phyloP scores from a whole-genome alignment of 2,329 filamentous ascomycete genomes.

The Trematosphaeria pertusa region DNA sequence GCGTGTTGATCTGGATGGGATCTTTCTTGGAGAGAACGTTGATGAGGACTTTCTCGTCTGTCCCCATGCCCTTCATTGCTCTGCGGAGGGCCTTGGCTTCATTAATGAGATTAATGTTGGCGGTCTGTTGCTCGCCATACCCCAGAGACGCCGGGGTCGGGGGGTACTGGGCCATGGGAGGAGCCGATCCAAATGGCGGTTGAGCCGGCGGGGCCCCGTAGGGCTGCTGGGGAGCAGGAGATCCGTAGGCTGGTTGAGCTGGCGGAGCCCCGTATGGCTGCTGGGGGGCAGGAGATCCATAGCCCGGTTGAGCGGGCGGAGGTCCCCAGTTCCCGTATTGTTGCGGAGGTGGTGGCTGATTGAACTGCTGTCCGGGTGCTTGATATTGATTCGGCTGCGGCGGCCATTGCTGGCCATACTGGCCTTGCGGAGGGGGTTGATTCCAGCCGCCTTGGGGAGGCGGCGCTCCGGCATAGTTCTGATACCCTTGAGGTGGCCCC shows the following conservation, averaged over 20 bases:
- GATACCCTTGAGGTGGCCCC: slow-evolving; percentile 18
- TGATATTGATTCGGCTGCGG: slow-evolving; percentile 5
- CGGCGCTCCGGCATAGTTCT: slow-evolving; percentile 10
- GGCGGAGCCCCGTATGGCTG: slow-evolving; percentile 24
- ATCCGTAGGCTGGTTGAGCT: slow-evolving; percentile 30
- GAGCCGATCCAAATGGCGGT: slow-evolving; percentile 48
- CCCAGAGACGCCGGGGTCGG: slow-evolving; percentile 65
- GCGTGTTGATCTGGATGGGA: slow-evolving; percentile 73
- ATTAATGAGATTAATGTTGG: slow-evolving; percentile 66
- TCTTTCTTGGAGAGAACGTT: slow-evolving; percentile 73
- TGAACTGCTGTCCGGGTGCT: too few species aligned
- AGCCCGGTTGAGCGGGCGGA: background rate
- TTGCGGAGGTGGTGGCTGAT: too few species aligned
- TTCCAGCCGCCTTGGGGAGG: slow-evolving; percentile 30
- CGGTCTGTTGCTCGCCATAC: slow-evolving; percentile 71
- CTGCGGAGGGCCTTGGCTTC: slow-evolving; percentile 76
- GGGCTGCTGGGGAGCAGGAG: slow-evolving; percentile 34
- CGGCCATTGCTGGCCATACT: slow-evolving; percentile 12
- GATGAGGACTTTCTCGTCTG: slow-evolving; percentile 81
- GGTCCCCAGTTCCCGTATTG: background rate
- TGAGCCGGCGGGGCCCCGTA: slow-evolving; percentile 44
- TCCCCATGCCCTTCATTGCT: slow-evolving; percentile 95
- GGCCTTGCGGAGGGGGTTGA: slow-evolving; percentile 42
- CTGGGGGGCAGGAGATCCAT: slow-evolving; percentile 24
- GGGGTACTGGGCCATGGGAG: slow-evolving; percentile 36